phyloP scores from a whole-genome alignment of 2,329 filamentous ascomycete species.

The Hymenoscyphus fructigenus region DNA sequence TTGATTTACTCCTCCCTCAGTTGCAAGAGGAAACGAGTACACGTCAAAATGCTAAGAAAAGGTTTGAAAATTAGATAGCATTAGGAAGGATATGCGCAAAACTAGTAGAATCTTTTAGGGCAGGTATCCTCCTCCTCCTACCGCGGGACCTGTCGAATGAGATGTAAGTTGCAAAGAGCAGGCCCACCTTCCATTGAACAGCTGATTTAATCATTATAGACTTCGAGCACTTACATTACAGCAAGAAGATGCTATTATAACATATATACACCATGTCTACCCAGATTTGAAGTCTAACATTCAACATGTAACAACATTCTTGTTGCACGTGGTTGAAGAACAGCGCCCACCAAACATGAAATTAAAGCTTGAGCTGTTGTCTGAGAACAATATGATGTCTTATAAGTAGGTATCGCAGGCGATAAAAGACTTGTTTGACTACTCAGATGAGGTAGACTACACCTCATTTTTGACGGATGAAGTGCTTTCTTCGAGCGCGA shows the following conservation, averaged over 20 bases:
- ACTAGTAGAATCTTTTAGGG: conserved; percentile 10
- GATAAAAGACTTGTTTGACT: conserved; percentile 20
- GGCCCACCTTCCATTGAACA: conserved; percentile 3
- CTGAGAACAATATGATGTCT: conserved; percentile 15
- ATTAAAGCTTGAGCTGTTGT: conserved; percentile 15
- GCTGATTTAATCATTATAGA: conserved; percentile 12
- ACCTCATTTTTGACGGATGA: not conserved
- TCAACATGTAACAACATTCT: conserved; percentile 9
- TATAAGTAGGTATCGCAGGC: conserved; percentile 11
- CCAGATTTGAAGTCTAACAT: conserved; percentile 11
- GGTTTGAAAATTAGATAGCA: conserved; percentile 13
- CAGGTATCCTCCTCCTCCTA: conserved; percentile 14
- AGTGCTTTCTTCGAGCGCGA: not conserved
- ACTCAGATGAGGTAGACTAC: conserved; percentile 15
- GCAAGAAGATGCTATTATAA: conserved; percentile 13
- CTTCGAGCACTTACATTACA: conserved; percentile 5
- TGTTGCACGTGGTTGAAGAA: conserved; percentile 7
- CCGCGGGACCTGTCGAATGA: conserved; percentile 12
- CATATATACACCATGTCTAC: conserved; percentile 8
- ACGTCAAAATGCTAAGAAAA: conserved; percentile 13
- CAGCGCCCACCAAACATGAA: conserved; percentile 9
- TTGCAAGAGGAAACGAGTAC: conserved; percentile 11
- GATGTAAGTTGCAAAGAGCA: conserved; percentile 11
- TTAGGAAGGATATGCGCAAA: conserved; percentile 8
- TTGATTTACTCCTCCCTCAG: conserved; percentile 16